phyloP scores from a whole-genome alignment of 108 stramenopile species.

The Licmophora abbreviata region DNA sequence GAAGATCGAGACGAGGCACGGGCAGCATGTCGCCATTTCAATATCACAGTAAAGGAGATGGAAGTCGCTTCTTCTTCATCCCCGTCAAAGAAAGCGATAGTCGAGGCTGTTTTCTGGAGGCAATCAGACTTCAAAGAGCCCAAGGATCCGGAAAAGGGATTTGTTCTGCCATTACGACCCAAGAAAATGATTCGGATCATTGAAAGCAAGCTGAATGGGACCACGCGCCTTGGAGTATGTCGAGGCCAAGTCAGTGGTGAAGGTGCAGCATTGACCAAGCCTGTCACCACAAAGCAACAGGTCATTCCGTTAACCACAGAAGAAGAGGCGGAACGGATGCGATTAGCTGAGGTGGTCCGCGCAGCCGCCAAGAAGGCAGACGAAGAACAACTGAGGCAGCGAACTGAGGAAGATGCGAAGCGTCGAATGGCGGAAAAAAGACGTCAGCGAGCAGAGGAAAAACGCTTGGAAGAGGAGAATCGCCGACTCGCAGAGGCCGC shows the following conservation, averaged over 20 bases:
- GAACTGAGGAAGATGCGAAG: slow-evolving; percentile 15
- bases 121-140: slow-evolving; percentile 59
- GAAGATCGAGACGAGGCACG: slow-evolving; percentile 75
- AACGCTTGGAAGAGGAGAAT: slow-evolving; percentile 14
- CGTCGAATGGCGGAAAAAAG: slow-evolving; percentile 2
- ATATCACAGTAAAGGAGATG: slow-evolving; percentile 54
- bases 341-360: slow-evolving; percentile 17
- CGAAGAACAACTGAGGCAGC: slow-evolving; percentile 15
- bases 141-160: slow-evolving; percentile 64
- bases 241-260: slow-evolving; percentile 74
- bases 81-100: slow-evolving; percentile 4
- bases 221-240: slow-evolving; percentile 75
- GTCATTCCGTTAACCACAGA: slow-evolving; percentile 5
- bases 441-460: slow-evolving; percentile 15
- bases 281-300: not conserved
- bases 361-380: slow-evolving; percentile 14
- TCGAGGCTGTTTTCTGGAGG: slow-evolving; percentile 60
- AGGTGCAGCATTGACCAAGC: slow-evolving; percentile 35
- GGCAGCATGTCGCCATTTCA: slow-evolving; percentile 65
- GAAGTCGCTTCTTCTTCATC: slow-evolving; percentile 12
- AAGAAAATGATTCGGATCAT: slow-evolving; percentile 80
- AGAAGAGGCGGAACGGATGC: slow-evolving; percentile 10
- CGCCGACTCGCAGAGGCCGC: slow-evolving; percentile 7
- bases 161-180: slow-evolving; percentile 50
- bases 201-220: slow-evolving; percentile 72